Conservation (phyloP, 2,329 filamentous ascomycete species). For the Chalara sp. region DNA sequence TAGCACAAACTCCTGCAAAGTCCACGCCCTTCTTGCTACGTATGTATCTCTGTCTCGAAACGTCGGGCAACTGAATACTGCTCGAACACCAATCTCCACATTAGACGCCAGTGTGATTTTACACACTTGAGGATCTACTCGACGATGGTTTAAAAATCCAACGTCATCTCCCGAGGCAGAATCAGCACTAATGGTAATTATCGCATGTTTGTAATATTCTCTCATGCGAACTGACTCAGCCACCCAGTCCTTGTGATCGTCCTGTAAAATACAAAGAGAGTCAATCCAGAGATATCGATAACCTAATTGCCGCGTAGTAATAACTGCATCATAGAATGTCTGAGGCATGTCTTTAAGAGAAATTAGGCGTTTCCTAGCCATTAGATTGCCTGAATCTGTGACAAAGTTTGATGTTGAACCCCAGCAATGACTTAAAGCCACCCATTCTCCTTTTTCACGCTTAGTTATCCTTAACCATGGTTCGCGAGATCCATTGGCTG, state of each 20-base stretch:
- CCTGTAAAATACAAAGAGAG: background rate
- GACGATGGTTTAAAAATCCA: background rate
- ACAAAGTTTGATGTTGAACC: background rate
- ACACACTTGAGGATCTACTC: background rate
- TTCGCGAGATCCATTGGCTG: background rate
- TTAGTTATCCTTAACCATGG: background rate
- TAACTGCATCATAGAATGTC: background rate
- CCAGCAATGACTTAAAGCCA: slow-evolving; percentile 3
- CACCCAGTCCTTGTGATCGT: background rate
- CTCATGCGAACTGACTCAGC: background rate
- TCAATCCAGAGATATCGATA: background rate
- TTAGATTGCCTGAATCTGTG: background rate
- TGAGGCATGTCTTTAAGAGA: background rate
- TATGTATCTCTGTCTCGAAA: background rate
- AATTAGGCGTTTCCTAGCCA: background rate
- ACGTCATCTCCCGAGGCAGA: background rate
- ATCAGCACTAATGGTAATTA: background rate
- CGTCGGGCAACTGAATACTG: background rate
- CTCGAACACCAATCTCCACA: background rate
- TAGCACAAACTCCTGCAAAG: no score
- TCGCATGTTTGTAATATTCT: background rate
- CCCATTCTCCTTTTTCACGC: background rate
- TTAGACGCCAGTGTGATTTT: background rate
- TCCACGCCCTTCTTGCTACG: background rate
- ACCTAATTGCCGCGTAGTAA: background rate